Conservation (phyloP, 352 stramenopile species). For the Phytophthora citricola region DNA sequence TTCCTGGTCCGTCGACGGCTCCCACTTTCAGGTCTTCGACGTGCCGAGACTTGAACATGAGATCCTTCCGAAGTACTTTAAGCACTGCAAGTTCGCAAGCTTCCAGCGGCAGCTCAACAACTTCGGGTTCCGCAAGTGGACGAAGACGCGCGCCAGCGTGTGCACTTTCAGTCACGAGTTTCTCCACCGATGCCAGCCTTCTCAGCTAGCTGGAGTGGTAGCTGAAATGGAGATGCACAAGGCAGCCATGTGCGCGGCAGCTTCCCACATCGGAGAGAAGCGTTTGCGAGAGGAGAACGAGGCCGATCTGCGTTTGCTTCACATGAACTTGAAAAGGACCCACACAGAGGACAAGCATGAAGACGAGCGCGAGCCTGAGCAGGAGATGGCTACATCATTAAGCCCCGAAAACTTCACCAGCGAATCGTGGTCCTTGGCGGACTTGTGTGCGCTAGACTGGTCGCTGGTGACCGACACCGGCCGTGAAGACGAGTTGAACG, state of each 20-base stretch:
- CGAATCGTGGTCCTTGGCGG: conserved; percentile 14
- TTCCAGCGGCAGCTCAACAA: conserved; percentile 93
- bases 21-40: conserved; percentile 76
- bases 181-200: conserved; percentile 56
- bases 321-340: conserved; percentile 15
- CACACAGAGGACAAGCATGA: conserved; percentile 18
- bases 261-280: conserved; percentile 21
- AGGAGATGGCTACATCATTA: conserved; percentile 27
- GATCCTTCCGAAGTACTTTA: conserved; percentile 92
- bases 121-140: conserved; percentile 91
- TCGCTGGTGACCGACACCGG: conserved; percentile 31
- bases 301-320: conserved; percentile 13
- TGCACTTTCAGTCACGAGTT: conserved; percentile 78
- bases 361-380: conserved; percentile 27
- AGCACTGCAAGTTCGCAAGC: conserved; percentile 91
- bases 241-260: conserved; percentile 24
- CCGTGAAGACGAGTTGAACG: conserved; percentile 35
- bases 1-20: conserved; percentile 64
- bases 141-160: conserved; percentile 63
- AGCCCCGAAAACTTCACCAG: conserved; percentile 22
- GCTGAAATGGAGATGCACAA: conserved; percentile 29
- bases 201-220: conserved; percentile 21
- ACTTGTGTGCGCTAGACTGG: conserved; percentile 34
- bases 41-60: conserved; percentile 78
- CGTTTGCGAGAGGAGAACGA: conserved; percentile 12